Conservation (phyloP, 1,284 basidiomycete genomes). For the Sporisorium iseilematis-ciliati region DNA sequence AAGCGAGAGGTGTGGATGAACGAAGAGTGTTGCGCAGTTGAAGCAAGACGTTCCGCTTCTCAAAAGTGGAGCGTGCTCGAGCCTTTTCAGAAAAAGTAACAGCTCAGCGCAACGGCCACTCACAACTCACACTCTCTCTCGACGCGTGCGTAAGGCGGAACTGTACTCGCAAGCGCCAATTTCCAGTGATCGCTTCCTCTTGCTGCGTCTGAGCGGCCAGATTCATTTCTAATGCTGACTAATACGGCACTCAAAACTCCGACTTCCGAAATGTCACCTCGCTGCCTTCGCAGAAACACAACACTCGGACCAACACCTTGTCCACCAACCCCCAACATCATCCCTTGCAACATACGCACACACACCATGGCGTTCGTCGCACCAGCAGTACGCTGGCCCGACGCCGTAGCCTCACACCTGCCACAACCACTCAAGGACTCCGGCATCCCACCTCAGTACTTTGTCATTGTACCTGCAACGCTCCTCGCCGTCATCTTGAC, state of each 20-base stretch:
- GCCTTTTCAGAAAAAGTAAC: slow-evolving; percentile 13
- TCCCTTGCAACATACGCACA: background rate
- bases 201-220: too few relatives aligned
- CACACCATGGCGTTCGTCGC: slow-evolving; percentile 36
- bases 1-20: background rate
- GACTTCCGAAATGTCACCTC: slow-evolving; percentile 14
- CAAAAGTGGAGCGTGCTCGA: slow-evolving; percentile 23
- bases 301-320: slow-evolving; percentile 5
- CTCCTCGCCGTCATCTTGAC: slow-evolving; percentile 50
- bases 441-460: slow-evolving; percentile 44
- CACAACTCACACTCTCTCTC: slow-evolving; percentile 6
- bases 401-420: slow-evolving; percentile 41
- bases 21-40: background rate
- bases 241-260: slow-evolving; percentile 6
- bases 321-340: background rate
- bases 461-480: slow-evolving; percentile 47
- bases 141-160: slow-evolving; percentile 15
- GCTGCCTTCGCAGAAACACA: slow-evolving; percentile 2
- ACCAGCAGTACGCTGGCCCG: slow-evolving; percentile 55
- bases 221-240: slow-evolving; percentile 18
- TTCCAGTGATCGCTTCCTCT: slow-evolving; percentile 18
- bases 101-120: slow-evolving; percentile 1
- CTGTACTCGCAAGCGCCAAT: slow-evolving; percentile 4
- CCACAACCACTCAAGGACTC: slow-evolving; percentile 38
- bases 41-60: background rate